Evolutionary conservation across 495 filamentous ascomycete species (phyloP).

Genomic region (Lophiotrema nucula): DNA sequence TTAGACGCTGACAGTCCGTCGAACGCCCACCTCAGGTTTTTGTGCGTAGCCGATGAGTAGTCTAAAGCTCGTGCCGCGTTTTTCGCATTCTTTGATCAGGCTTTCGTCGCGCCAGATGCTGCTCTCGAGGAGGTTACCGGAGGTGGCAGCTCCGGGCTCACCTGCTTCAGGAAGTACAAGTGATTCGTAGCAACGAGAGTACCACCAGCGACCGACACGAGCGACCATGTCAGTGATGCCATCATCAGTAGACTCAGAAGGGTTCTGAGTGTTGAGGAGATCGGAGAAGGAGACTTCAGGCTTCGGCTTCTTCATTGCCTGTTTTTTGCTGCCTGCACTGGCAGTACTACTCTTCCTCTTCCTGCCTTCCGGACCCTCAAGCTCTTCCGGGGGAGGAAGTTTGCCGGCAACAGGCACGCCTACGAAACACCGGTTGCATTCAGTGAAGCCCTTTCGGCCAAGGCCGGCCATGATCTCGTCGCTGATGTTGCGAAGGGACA

Average conservation of each 20-base stretch:
- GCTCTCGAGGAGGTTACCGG: conserved; percentile 20
- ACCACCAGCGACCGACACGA: conserved; percentile 95
- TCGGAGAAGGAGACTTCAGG: conserved; percentile 37
- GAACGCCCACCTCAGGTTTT: conserved; percentile 62
- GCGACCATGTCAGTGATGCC: conserved; percentile 89
- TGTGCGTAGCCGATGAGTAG: conserved; percentile 88
- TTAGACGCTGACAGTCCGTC: conserved; percentile 58
- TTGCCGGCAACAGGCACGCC: conserved; percentile 83
- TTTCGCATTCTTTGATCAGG: conserved; percentile 80
- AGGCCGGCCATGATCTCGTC: conserved; percentile 77
- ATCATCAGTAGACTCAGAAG: conserved; percentile 53
- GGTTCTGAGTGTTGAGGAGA: conserved; percentile 27
- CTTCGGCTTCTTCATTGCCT: conserved; percentile 16
- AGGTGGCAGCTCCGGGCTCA: conserved; percentile 19
- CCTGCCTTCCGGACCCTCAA: conserved; percentile 25
- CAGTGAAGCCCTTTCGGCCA: conserved; percentile 75
- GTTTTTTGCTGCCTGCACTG: conserved; percentile 19
- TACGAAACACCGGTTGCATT: conserved; percentile 82
- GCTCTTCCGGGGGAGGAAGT: conserved; percentile 44
- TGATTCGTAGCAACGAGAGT: conserved; percentile 83
- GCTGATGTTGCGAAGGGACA: conserved; percentile 69
- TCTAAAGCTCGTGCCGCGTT: conserved; percentile 80
- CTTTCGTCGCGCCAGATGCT: conserved; percentile 81
- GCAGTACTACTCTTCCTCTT: conserved; percentile 25
- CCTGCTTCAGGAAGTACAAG: conserved; percentile 55